A percentile compares a stretch with the other conserved stretches of the same genome.
Conservation (phyloP, 768 basidiomycete genomes). For the Rhizopogon roseolus region DNA sequence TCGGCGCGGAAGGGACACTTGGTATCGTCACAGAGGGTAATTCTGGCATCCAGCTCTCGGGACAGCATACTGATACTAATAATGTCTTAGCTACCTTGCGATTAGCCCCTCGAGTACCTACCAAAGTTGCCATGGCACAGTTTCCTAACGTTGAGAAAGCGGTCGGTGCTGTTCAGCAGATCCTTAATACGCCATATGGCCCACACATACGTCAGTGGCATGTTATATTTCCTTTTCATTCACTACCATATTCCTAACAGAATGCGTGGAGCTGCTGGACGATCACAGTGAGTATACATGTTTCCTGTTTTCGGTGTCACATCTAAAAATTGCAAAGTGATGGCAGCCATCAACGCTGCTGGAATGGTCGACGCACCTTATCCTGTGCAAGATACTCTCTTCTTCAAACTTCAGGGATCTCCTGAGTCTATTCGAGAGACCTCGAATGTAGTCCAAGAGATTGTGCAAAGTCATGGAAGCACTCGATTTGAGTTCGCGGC, state of each 20-base stretch:
- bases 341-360: conserved; percentile 68
- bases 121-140: conserved; percentile 83
- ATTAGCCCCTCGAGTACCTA: conserved; percentile 75
- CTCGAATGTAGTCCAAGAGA: conserved; percentile 50
- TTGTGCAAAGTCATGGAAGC: conserved; percentile 67
- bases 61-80: not conserved
- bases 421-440: conserved; percentile 51
- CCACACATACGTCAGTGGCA: conserved; percentile 63
- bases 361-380: conserved; percentile 59
- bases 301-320: not conserved
- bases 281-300: conserved; percentile 48
- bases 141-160: conserved; percentile 79
- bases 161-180: conserved; percentile 76
- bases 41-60: conserved; percentile 19
- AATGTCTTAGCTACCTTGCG: conserved; percentile 57
- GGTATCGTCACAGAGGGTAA: conserved; percentile 86
- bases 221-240: not conserved
- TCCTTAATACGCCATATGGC: conserved; percentile 64
- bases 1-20: conserved; percentile 86
- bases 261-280: conserved; percentile 88
- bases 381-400: conserved; percentile 72
- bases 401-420: conserved; percentile 91
- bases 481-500: conserved; percentile 67
- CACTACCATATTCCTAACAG: conserved; percentile 28
- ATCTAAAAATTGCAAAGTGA: conserved; percentile 40